Base-by-base conservation (phyloP, 2,329 filamentous ascomycete species). In the Coniella lustricola region DNA sequence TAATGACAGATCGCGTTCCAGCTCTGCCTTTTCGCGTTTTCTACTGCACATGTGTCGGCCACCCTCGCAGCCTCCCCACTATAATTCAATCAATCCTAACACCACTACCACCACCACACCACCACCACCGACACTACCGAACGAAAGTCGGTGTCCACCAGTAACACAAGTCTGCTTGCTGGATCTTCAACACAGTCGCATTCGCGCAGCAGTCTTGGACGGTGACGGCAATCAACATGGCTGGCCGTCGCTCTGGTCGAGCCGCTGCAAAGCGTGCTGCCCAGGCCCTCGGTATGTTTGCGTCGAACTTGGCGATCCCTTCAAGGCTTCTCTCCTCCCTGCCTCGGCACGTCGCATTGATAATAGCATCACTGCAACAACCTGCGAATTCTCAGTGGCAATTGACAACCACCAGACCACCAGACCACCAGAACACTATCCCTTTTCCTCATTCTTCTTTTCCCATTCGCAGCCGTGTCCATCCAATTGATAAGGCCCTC, bases 221-320 rank as follows among this genome's bases (percentile, higher is more conserved):
- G 3, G 14, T 13, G 13, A 25, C 5, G 12, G 35, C 13, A 9
- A 21, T 17, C 16, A 49, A 35, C 3, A 54, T 53, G 50, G 64
- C 63, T 63, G 63, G 60, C 56, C 64, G 64, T 36, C 64, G 69
- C 43, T 70, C 69, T 18, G 66, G 68, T 51, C 67, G 69, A 50
- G 69, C 69, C 22, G 69, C 69, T 39, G 69, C 69, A 37, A 66
- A 68, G 56, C 66, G 68, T 48, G 69, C 69, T 21, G 67, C 68
- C 36, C 65, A 67, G 29, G 70, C 67, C 25, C 62, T 72, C 36
- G 69, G 69, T 71, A 60, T 53, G 64, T 58, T 38, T 37, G 25
- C 18, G 8, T 22, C 8, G 48, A 31, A 10, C 20, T 10, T 16
- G 37, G 10, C 36, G 40, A 51, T 53, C 44, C 51, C 21, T 39